phyloP scores from a whole-genome alignment of 192 early-diverging fungal species.

The Thamnidium elegans region DNA sequence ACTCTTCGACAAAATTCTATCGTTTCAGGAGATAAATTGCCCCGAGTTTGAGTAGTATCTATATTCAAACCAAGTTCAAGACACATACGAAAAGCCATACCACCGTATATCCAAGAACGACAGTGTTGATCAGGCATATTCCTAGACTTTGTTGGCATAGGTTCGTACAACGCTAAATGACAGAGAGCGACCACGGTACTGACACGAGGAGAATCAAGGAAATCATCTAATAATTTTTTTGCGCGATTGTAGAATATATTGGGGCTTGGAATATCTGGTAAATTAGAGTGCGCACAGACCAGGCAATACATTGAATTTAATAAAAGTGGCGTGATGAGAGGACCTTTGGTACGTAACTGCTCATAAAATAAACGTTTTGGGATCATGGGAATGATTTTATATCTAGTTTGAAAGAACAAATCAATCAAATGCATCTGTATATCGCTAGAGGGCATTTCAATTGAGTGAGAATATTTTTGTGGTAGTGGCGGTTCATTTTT shows the following conservation, averaged over 20 bases:
- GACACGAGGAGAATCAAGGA: conserved; percentile 29
- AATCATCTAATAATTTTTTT: conserved; percentile 29
- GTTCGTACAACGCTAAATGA: conserved; percentile 11
- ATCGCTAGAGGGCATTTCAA: conserved; percentile 29
- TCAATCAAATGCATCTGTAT: conserved; percentile 32
- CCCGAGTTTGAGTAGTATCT: neutral
- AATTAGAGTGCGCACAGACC: conserved; percentile 17
- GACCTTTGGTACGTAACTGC: conserved; percentile 22
- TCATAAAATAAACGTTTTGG: conserved; percentile 15
- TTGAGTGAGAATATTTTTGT: conserved; percentile 11
- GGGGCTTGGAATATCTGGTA: conserved; percentile 10
- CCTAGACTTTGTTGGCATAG: neutral
- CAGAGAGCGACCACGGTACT: conserved; percentile 21
- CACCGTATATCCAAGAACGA: conserved; percentile 28
- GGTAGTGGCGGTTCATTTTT: conserved; percentile 24
- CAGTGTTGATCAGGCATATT: conserved; percentile 9
- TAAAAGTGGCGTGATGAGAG: conserved; percentile 25
- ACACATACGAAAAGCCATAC: conserved; percentile 34
- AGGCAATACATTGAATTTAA: conserved; percentile 27
- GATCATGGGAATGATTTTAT: conserved; percentile 7
- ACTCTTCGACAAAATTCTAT: conserved; percentile 14
- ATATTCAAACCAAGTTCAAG: conserved; percentile 21
- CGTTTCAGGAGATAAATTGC: neutral
- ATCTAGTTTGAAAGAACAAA: conserved; percentile 16
- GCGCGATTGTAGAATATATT: conserved; percentile 33